Base-by-base conservation (phyloP, 208 protist genomes). In the Vickermania spadyakhi region DNA sequence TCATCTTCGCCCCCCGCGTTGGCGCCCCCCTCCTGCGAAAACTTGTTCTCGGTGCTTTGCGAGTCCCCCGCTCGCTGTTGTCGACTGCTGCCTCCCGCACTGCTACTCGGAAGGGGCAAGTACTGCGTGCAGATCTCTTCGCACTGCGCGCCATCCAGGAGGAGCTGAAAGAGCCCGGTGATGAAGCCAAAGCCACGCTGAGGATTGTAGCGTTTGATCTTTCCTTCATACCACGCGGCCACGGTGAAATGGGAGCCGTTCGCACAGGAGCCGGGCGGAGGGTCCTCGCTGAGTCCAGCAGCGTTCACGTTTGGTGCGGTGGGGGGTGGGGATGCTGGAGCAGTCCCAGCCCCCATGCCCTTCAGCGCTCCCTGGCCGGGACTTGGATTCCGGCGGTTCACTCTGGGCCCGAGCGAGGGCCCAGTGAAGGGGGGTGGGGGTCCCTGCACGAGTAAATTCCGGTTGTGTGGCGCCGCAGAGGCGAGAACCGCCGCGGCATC, bases 131-230 rank as follows among this genome's bases (percentile, higher is more conserved):
- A 68, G 52, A 45, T 65, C 18, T 50, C 18, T 58, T 78, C 66
- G 36, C 63, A 70, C 13, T 63, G 49, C 49, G 23, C 51, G 26
- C 52, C 29, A 28, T 73, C 67, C 29, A 66, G 42, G 21, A 13
- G 50, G 4, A 84, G 53, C 52, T 73, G 75, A 45, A 77, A 60
- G 1, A 64, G 71, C n/a, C 70, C 79, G 3, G 75, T 88, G 28
- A 91, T 54, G 64, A 87, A 91, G 13, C 84, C 84, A 41, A 85
- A 89, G 27, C 81, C 78, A 18, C 78, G 78, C 28, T 81, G 68
- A 0, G 81, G 81, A 53, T 89, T 89, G 68, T 89, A 89, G 31
- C 78, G 77, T 69, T 89, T 89, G 42, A 89, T 77, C 14, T 75
- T 55, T 13, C 78, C 81, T 57, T 84, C 78, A 63, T 86, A 89